Conservation (phyloP, 352 stramenopile species). For the Globisporangium paroecandrum region DNA sequence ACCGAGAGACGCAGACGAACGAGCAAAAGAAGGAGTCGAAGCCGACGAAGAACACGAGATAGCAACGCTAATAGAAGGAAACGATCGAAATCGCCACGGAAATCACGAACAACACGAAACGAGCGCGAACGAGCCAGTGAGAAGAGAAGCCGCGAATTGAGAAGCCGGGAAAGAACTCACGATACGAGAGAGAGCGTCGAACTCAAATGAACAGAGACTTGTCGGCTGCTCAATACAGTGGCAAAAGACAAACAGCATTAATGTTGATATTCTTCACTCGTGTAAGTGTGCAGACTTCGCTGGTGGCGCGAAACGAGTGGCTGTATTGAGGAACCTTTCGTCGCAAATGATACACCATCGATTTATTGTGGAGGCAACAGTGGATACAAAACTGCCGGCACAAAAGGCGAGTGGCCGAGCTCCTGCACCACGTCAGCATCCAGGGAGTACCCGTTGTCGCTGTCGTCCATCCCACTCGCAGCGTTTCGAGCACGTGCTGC, state of each 20-base stretch:
- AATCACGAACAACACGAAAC: background rate
- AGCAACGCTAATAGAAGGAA: background rate
- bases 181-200: background rate
- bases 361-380: constrained; percentile 38
- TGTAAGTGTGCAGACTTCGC: background rate
- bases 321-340: background rate
- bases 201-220: background rate
- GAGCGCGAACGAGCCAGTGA: background rate
- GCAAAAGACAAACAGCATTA: background rate
- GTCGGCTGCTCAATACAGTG: background rate
- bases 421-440: constrained; percentile 26
- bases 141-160: background rate
- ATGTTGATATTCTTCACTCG: background rate
- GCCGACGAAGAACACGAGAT: background rate
- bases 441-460: constrained; percentile 13
- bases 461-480: background rate
- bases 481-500: background rate
- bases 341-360: background rate
- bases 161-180: background rate
- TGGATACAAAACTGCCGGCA: constrained; percentile 58
- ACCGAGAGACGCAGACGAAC: background rate
- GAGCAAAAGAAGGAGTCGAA: background rate
- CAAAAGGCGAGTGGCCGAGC: constrained; percentile 36
- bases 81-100: background rate
- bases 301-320: background rate